Percentiles rank a stretch among this genome's conserved stretches.
Conservation (phyloP, 176 grass and related monocot genomes). For the Dendrocalamus sinicus region DNA sequence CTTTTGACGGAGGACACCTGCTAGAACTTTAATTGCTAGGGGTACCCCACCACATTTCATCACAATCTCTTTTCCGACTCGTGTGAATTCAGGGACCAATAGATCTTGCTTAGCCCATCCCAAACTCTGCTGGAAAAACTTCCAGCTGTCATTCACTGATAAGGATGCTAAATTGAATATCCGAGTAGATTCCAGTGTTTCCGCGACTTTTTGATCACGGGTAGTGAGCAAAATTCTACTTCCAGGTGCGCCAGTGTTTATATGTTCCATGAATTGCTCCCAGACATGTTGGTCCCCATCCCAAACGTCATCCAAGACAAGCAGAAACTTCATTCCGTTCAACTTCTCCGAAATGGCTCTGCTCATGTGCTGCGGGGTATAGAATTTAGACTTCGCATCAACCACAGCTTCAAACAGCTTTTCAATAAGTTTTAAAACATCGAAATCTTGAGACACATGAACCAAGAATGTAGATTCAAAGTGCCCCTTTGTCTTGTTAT, state of each 20-base stretch:
- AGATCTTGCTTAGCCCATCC: not conserved
- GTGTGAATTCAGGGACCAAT: not conserved
- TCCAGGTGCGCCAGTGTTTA: not conserved
- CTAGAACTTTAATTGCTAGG: slow-evolving; percentile 25
- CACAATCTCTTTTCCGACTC: slow-evolving; percentile 40
- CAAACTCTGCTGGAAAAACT: slow-evolving; percentile 3
- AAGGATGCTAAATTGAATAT: not conserved
- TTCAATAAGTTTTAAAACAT: not conserved
- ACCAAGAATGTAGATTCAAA: slow-evolving; percentile 28
- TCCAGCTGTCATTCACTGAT: not conserved
- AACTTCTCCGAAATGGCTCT: not conserved
- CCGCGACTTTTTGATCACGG: not conserved
- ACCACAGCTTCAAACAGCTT: not conserved
- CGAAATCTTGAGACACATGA: slow-evolving; percentile 29
- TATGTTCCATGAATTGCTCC: not conserved
- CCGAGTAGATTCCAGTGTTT: not conserved
- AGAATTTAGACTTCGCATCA: not conserved
- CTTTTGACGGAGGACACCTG: not conserved
- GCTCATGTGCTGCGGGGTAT: not conserved
- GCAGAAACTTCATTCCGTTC: not conserved
- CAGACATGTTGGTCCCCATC: not conserved
- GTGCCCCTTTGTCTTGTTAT: not conserved
- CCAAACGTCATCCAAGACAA: slow-evolving; percentile 59
- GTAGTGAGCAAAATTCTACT: slow-evolving; percentile 54
- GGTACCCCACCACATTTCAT: slow-evolving; percentile 36